Evolutionary conservation across 108 stramenopile species (phyloP).

Genomic region (Conticribra weissflogii): DNA sequence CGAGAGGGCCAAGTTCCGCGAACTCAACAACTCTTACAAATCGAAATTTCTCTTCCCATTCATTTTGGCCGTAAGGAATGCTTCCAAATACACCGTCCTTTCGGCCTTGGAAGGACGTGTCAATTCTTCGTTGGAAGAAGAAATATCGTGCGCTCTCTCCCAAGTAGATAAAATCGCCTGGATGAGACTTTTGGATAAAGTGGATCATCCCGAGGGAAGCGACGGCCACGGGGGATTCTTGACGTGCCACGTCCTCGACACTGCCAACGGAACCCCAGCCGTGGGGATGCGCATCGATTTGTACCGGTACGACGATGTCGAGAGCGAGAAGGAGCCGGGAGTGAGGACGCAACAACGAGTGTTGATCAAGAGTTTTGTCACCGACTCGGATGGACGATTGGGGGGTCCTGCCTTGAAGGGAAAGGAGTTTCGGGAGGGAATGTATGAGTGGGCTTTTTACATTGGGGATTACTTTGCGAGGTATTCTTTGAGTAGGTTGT

Average conservation of each 20-base stretch:
- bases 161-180: slow-evolving; percentile 94
- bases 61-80: slow-evolving; percentile 88
- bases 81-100: slow-evolving; percentile 81
- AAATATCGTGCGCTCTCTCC: slow-evolving; percentile 65
- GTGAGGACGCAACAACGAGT: slow-evolving; percentile 4
- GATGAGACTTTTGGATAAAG: slow-evolving; percentile 81
- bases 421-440: slow-evolving; percentile 67
- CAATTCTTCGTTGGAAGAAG: slow-evolving; percentile 44
- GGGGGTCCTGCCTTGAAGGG: slow-evolving; percentile 80
- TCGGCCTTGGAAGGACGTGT: slow-evolving; percentile 70
- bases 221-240: slow-evolving; percentile 74
- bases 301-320: slow-evolving; percentile 52
- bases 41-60: slow-evolving; percentile 81
- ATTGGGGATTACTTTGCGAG: slow-evolving; percentile 90
- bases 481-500: slow-evolving; percentile 48
- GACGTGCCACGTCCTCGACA: slow-evolving; percentile 91
- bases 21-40: slow-evolving; percentile 67
- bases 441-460: slow-evolving; percentile 85
- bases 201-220: slow-evolving; percentile 39
- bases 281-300: slow-evolving; percentile 79
- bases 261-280: slow-evolving; percentile 78
- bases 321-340: slow-evolving; percentile 30
- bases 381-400: slow-evolving; percentile 85
- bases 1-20: slow-evolving; percentile 60
- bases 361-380: slow-evolving; percentile 66